Evolutionary conservation across 495 filamentous ascomycete genomes (phyloP), one percentile per base, ranked within the genome.

Genomic region (Penicillium simplicissimum): DNA sequence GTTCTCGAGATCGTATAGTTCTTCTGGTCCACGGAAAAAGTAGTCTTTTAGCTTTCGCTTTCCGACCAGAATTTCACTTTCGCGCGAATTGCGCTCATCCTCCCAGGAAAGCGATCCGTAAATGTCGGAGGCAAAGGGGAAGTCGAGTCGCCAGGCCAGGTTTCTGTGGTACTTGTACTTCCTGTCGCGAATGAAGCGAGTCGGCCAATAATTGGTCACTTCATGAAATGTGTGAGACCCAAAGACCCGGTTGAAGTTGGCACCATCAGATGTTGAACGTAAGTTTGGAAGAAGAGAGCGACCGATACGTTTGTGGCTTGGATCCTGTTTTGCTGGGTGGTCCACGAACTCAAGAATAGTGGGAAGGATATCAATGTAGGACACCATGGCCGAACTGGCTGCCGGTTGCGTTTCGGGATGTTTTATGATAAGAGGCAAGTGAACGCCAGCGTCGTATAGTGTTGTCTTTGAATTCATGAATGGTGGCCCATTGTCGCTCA

Each of bases 191-290:
- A 81, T 60, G 66, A 75, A 71, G 17, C 79, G 72, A 2, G 79
- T 82, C 3, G 78, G 79, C 66, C 70, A 82, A 64, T 81, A 82
- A 52, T 81, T 80, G 28, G 74, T 76, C 9, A 78, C 59, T 65
- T 82, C 79, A 52, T 82, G 79, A 66, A 82, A 81, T n/a, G 79
- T 81, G 61, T 82, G 79, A 14, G 76, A 79, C 36, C 79, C 77
- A 49, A 76, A 81, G 13, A 82, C 67, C 37, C 68, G 58, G 34
- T 67, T 71, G 69, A 45, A 59, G 62, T 8, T 71, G 63, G 19
- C 40, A 21, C 66, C 51, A 5, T 67, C 36, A 2, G 57, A 33
- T 0, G 58, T 25, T 8, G 59, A 36, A 21, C 63, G 52, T 8
- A 82, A 37, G 31, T 79, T 73, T 0, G 78, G 73, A 3, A 82